phyloP scores from a whole-genome alignment of 768 basidiomycete species.

The Mycena galericulata region DNA sequence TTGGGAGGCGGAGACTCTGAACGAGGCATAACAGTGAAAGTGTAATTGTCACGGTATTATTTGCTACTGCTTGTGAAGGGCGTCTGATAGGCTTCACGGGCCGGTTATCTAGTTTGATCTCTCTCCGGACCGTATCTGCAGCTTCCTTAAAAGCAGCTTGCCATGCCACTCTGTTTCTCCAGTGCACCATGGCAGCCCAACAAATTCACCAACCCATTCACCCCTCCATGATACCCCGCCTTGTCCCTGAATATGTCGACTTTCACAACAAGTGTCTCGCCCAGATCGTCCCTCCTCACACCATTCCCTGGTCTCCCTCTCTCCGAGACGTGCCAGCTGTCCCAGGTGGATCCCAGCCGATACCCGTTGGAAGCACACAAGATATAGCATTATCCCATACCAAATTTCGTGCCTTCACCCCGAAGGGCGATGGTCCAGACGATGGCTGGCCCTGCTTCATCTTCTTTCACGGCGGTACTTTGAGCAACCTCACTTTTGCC shows the following conservation, averaged over 20 bases:
- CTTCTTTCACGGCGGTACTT: slow-evolving; percentile 83
- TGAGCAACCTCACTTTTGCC: slow-evolving; percentile 17
- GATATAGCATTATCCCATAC: slow-evolving; percentile 66
- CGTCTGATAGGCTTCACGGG: neutral
- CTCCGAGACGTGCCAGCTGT: slow-evolving; percentile 65
- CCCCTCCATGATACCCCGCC: slow-evolving; percentile 64
- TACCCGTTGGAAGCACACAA: slow-evolving; percentile 65
- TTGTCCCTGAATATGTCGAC: slow-evolving; percentile 75
- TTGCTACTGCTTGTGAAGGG: neutral
- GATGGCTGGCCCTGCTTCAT: slow-evolving; percentile 80
- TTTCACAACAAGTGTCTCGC: slow-evolving; percentile 68
- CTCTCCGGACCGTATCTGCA: neutral
- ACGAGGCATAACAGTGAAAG: slow-evolving; percentile 34
- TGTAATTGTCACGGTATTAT: neutral
- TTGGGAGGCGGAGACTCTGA: slow-evolving; percentile 45
- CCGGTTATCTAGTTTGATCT: neutral
- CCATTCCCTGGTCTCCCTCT: slow-evolving; percentile 70
- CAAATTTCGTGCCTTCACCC: slow-evolving; percentile 74
- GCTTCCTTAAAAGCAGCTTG: neutral
- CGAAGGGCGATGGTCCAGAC: slow-evolving; percentile 60
- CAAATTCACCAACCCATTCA: slow-evolving; percentile 64
- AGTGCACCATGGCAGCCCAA: slow-evolving; percentile 27
- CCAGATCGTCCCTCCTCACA: slow-evolving; percentile 62
- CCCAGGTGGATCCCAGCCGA: slow-evolving; percentile 66
- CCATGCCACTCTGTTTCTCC: neutral